phyloP scores from a whole-genome alignment of 2,329 filamentous ascomycete genomes.

The Colletotrichum somersetense region DNA sequence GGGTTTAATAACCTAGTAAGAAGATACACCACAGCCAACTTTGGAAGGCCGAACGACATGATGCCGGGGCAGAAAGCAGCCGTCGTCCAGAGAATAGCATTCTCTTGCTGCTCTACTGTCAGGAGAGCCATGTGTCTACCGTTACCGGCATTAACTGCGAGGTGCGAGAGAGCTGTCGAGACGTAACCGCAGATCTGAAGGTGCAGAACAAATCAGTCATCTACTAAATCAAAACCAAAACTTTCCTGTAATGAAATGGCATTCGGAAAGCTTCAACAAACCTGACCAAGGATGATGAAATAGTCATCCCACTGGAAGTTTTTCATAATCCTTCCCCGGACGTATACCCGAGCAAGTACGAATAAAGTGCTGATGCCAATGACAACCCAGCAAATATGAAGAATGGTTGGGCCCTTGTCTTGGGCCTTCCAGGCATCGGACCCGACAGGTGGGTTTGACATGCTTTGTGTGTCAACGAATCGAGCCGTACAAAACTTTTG shows the following conservation, averaged over 20 bases:
- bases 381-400: constrained; percentile 49
- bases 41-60: constrained; percentile 56
- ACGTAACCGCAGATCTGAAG: constrained; percentile 17
- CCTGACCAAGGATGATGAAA: constrained; percentile 51
- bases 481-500: no score
- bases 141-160: constrained; percentile 53
- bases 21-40: constrained; percentile 56
- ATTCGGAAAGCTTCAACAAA: constrained; percentile 25
- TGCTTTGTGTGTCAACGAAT: background rate
- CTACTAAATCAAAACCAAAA: no score
- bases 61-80: constrained; percentile 54
- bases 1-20: constrained; percentile 55
- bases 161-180: constrained; percentile 51
- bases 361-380: constrained; percentile 48
- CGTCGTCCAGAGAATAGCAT: constrained; percentile 52
- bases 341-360: constrained; percentile 48
- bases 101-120: constrained; percentile 46
- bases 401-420: constrained; percentile 50
- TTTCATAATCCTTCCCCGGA: constrained; percentile 47
- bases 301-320: constrained; percentile 54
- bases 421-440: constrained; percentile 28
- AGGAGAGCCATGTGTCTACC: constrained; percentile 55
- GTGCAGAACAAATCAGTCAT: background rate
- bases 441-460: background rate
- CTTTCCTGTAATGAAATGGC: no score